phyloP scores from a whole-genome alignment of 2,329 filamentous ascomycete genomes.

The Exophiala xenobiotica region DNA sequence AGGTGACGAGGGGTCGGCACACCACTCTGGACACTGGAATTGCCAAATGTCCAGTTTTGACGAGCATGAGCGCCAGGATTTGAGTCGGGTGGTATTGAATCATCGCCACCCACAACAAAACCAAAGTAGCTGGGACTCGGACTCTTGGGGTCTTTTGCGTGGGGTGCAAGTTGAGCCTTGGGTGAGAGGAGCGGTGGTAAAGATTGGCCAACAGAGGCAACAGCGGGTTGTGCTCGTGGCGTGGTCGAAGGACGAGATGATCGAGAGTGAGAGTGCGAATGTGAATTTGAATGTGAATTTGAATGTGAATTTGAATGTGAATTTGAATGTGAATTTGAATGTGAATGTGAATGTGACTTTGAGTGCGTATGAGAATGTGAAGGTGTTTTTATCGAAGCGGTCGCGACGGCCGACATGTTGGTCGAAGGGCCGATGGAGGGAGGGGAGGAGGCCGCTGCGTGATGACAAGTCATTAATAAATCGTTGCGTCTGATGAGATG shows the following conservation, averaged over 20 bases:
- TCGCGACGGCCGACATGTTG: conserved; percentile 33
- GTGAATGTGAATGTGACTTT: conserved; percentile 27
- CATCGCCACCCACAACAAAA: conserved; percentile 61
- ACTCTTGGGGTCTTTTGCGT: conserved; percentile 32
- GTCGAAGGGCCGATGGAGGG: conserved; percentile 4
- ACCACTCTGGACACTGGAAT: conserved; percentile 68
- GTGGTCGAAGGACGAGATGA: conserved; percentile 41
- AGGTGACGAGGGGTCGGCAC: conserved; percentile 67
- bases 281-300: conserved; percentile 27
- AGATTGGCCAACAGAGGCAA: conserved; percentile 57
- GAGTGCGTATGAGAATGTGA: conserved; percentile 25
- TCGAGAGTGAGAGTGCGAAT: conserved; percentile 26
- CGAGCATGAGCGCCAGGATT: conserved; percentile 58
- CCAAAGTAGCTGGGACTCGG: conserved; percentile 86
- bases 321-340: too few relatives aligned
- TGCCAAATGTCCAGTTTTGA: conserved; percentile 73
- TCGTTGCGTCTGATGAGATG: not conserved
- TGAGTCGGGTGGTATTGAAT: conserved; percentile 62
- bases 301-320: conserved; percentile 24
- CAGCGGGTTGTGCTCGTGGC: conserved; percentile 54
- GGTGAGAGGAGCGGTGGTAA: conserved; percentile 53
- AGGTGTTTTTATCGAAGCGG: conserved; percentile 29
- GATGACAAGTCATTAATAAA: conserved; percentile 13
- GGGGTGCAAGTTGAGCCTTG: conserved; percentile 44
- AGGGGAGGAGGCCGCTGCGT: conserved; percentile 13